Conservation (phyloP, 371 early-diverging fungal genomes). For the Mortierella sp. region DNA sequence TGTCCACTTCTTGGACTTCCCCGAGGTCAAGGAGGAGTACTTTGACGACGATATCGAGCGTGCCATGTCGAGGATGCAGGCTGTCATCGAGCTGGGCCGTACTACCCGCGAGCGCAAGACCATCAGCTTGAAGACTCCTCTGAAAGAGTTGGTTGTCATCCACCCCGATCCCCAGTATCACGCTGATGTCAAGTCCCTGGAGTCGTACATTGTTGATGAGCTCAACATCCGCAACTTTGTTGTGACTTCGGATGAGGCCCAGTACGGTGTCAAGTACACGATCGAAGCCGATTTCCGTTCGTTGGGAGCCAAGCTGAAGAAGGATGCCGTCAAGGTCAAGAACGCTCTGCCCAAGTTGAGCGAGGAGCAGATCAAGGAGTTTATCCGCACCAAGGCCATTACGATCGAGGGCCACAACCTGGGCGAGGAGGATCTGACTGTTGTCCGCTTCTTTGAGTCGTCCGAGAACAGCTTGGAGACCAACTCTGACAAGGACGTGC, state of each 20-base stretch:
- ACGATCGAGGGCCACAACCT: constrained; percentile 87
- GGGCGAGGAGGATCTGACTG: constrained; percentile 85
- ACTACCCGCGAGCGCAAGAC: constrained; percentile 95
- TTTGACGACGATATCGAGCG: constrained; percentile 96
- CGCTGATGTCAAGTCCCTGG: constrained; percentile 86
- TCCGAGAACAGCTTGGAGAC: constrained; percentile 78
- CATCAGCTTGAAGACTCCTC: constrained; percentile 97
- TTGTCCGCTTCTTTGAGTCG: constrained; percentile 86
- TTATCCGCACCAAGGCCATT: constrained; percentile 76
- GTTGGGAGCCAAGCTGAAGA: constrained; percentile 91
- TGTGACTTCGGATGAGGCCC: constrained; percentile 90
- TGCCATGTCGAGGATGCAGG: constrained; percentile 95
- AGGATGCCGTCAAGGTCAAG: constrained; percentile 90
- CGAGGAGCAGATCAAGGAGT: constrained; percentile 86
- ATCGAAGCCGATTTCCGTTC: constrained; percentile 93
- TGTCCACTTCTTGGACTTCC: constrained; percentile 95
- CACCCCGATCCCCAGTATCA: constrained; percentile 91
- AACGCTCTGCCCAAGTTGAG: constrained; percentile 87
- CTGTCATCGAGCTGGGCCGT: constrained; percentile 98
- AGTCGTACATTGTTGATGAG: constrained; percentile 94
- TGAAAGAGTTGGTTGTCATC: constrained; percentile 95
- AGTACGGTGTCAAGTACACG: constrained; percentile 93
- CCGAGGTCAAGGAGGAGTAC: constrained; percentile 94
- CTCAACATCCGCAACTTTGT: constrained; percentile 91
- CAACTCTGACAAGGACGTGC: constrained; percentile 85